Percentiles rank a stretch among this genome's conserved stretches.
Evolutionary conservation across 2,329 filamentous ascomycete species (phyloP).

Genomic region (Xylariaceae sp.): DNA sequence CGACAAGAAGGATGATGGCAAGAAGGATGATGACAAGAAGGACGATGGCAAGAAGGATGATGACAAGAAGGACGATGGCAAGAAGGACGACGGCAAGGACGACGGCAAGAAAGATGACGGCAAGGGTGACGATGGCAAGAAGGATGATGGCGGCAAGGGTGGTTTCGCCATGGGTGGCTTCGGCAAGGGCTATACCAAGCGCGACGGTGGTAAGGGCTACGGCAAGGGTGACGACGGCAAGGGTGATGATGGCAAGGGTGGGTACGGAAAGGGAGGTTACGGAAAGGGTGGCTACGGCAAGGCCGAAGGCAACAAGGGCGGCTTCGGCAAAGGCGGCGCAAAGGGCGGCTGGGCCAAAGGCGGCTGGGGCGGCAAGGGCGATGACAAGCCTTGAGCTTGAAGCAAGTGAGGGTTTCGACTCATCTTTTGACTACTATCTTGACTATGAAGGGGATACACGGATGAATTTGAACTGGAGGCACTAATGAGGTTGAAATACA

Average conservation of each 20-base stretch:
- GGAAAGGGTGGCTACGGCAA: conserved; percentile 16
- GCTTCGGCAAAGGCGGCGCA: background rate
- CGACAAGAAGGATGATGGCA: too few species aligned
- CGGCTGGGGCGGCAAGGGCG: background rate
- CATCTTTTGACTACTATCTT: background rate
- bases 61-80: background rate
- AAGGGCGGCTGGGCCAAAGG: conserved; percentile 1
- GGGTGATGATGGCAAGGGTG: conserved; percentile 13
- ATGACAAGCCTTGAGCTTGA: background rate
- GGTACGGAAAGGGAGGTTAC: background rate
- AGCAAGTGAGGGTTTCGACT: background rate
- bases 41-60: background rate
- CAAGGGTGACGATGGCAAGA: background rate
- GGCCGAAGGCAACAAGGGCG: conserved; percentile 3
- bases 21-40: too few species aligned
- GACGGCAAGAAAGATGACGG: background rate
- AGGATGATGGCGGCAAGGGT: background rate
- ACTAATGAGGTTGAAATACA: background rate
- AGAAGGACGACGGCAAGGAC: background rate
- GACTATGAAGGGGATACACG: background rate
- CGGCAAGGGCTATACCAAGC: conserved; percentile 1
- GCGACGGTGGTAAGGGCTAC: conserved; percentile 1
- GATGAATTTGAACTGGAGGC: background rate
- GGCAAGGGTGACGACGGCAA: conserved; percentile 9
- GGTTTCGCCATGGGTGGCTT: conserved; percentile 5